Conservation (phyloP, 192 early-diverging fungal genomes). For the Linderina pennispora region DNA sequence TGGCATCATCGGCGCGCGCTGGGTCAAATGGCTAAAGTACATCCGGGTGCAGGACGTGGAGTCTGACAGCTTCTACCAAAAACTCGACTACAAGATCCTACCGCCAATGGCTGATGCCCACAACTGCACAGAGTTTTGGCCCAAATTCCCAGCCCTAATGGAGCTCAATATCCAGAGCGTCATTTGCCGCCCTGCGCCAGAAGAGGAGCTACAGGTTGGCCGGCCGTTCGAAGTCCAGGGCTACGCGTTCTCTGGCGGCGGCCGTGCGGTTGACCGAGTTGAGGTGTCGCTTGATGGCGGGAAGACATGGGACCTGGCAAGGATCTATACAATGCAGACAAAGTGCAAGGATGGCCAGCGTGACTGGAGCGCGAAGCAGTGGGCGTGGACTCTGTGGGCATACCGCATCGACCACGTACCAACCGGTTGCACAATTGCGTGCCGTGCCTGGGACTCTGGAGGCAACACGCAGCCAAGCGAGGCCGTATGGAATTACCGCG, state of each 20-base stretch:
- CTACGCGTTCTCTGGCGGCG: constrained; percentile 77
- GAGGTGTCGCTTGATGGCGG: constrained; percentile 81
- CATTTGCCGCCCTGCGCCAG: constrained; percentile 58
- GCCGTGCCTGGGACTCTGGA: constrained; percentile 76
- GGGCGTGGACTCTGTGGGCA: constrained; percentile 87
- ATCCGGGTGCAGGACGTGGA: constrained; percentile 54
- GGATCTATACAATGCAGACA: constrained; percentile 42
- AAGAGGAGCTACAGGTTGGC: constrained; percentile 27
- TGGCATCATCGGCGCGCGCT: constrained; percentile 83
- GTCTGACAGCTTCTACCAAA: constrained; percentile 68
- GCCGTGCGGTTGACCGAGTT: constrained; percentile 65
- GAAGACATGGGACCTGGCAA: constrained; percentile 67
- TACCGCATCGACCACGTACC: constrained; percentile 46
- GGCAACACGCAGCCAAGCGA: constrained; percentile 85
- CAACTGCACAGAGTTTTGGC: constrained; percentile 45
- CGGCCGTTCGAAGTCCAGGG: constrained; percentile 54
- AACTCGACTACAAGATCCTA: constrained; percentile 78
- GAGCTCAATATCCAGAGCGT: constrained; percentile 80
- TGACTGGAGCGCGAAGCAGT: constrained; percentile 45
- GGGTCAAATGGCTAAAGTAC: constrained; percentile 74
- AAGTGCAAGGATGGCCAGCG: constrained; percentile 5
- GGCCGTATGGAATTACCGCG: constrained; percentile 72
- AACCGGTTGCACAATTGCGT: constrained; percentile 50
- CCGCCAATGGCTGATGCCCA: constrained; percentile 58
- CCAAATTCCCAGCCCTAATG: constrained; percentile 48